phyloP scores from a whole-genome alignment of 78 protist genomes.

The Tieghemostelium lacteum region DNA sequence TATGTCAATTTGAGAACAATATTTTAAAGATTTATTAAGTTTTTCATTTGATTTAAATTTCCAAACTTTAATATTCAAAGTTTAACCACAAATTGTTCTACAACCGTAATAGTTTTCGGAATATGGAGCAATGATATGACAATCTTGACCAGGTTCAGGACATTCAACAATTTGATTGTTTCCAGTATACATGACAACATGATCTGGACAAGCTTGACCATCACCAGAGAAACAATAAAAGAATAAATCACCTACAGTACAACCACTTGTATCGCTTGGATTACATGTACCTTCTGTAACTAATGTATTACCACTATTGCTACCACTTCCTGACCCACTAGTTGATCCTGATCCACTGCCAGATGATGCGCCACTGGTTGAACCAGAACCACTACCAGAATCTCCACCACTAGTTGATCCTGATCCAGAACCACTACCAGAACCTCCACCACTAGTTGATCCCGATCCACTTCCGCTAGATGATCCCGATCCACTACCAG shows the following conservation, averaged over 20 bases:
- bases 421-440: slow-evolving; percentile 25
- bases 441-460: not conserved
- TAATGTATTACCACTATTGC: not conserved
- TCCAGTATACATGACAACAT: slow-evolving; percentile 67
- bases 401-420: not conserved
- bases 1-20: no score
- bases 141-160: slow-evolving; percentile 5
- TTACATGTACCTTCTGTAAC: not conserved
- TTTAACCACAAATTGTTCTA: slow-evolving; percentile 17
- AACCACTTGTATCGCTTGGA: not conserved
- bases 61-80: no score
- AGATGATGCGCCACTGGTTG: not conserved
- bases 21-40: no score
- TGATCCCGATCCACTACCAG: not conserved
- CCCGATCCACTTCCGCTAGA: not conserved
- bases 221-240: slow-evolving; percentile 28
- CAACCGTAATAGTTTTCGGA: slow-evolving; percentile 19
- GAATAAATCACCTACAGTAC: slow-evolving; percentile 22
- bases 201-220: slow-evolving; percentile 29
- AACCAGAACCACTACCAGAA: not conserved
- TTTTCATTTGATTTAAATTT: no score
- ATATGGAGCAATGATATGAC: slow-evolving; percentile 23
- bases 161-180: slow-evolving; percentile 44
- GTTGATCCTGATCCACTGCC: slow-evolving; percentile 16
- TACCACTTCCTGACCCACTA: slow-evolving; percentile 9